phyloP scores from a whole-genome alignment of 441 rosid species.

The Euphorbia schlechtendalii region DNA sequence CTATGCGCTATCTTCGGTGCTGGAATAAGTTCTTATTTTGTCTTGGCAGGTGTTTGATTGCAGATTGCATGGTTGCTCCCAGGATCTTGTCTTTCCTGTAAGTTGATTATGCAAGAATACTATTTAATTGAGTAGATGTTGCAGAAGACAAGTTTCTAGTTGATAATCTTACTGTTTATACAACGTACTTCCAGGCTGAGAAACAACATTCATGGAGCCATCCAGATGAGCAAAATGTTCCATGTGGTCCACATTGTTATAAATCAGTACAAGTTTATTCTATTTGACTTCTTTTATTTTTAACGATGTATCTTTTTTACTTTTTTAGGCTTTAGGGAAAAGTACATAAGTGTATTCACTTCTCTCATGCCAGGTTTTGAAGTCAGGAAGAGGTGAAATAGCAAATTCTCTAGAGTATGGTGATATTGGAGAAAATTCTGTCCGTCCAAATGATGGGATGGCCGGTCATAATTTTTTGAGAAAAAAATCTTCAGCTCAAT shows the following conservation, averaged over 20 bases:
- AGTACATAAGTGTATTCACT: slow-evolving; percentile 17
- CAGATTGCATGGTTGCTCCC: slow-evolving; percentile 98
- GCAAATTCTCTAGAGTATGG: slow-evolving; percentile 31
- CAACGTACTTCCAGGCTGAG: slow-evolving; percentile 56
- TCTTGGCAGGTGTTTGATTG: slow-evolving; percentile 87
- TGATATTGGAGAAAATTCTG: slow-evolving; percentile 42
- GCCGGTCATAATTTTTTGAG: slow-evolving; percentile 33
- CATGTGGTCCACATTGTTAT: slow-evolving; percentile 78
- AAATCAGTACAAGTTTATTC: slow-evolving; percentile 44
- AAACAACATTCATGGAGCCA: slow-evolving; percentile 67
- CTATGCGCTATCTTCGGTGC: neutral
- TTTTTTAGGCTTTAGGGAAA: slow-evolving; percentile 12
- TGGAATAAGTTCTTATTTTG: slow-evolving; percentile 14
- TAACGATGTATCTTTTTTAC: slow-evolving; percentile 10
- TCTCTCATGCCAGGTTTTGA: slow-evolving; percentile 46
- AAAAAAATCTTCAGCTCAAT: slow-evolving; percentile 50
- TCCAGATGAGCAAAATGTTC: slow-evolving; percentile 50
- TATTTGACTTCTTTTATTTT: slow-evolving; percentile 11
- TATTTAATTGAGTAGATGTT: slow-evolving; percentile 12
- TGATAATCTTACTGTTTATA: slow-evolving; percentile 21
- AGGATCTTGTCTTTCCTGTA: slow-evolving; percentile 94
- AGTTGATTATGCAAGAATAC: slow-evolving; percentile 31
- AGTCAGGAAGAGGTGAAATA: slow-evolving; percentile 37
- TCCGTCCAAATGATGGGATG: slow-evolving; percentile 49
- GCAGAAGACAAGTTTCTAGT: slow-evolving; percentile 14